phyloP scores from a whole-genome alignment of 1,284 basidiomycete genomes.

The Ceratobasidium sp. region DNA sequence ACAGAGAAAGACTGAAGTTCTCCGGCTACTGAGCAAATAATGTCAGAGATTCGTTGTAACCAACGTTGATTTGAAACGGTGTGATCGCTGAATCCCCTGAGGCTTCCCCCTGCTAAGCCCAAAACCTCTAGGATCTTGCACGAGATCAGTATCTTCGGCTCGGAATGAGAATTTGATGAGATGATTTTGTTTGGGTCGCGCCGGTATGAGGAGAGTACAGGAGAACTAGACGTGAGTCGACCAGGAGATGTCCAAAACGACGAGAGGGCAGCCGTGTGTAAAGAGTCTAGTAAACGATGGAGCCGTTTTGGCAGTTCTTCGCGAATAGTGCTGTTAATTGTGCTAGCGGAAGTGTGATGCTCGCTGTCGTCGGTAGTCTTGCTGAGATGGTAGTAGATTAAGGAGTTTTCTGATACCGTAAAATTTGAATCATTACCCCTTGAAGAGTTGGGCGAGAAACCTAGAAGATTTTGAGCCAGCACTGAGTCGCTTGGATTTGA shows the following conservation, averaged over 20 bases:
- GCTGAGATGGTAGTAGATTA: neutral
- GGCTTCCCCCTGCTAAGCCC: neutral
- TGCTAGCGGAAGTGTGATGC: neutral
- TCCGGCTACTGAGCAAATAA: constrained; percentile 1
- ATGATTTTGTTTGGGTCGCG: neutral
- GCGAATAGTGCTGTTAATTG: neutral
- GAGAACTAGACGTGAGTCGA: constrained; percentile 1
- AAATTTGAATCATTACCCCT: neutral
- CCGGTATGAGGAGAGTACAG: neutral
- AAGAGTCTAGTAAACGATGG: neutral
- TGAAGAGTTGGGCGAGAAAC: constrained; percentile 19
- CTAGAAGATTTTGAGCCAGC: constrained; percentile 19
- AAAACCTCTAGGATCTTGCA: constrained; percentile 9
- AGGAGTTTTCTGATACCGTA: constrained; percentile 1
- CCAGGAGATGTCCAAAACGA: constrained; percentile 8
- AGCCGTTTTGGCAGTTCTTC: constrained; percentile 18
- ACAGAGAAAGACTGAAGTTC: constrained; percentile 8
- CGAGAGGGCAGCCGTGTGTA: neutral
- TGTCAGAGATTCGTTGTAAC: neutral
- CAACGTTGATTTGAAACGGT: constrained; percentile 6
- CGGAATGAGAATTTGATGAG: neutral
- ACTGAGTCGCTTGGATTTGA: neutral
- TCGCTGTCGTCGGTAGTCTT: neutral
- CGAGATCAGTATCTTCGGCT: neutral
- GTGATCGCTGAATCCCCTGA: neutral